These are phyloP conservation scores for Diplodia corticola DNA, from an alignment of 2,329 filamentous ascomycete species.

Conservation along the genomic window DNA sequence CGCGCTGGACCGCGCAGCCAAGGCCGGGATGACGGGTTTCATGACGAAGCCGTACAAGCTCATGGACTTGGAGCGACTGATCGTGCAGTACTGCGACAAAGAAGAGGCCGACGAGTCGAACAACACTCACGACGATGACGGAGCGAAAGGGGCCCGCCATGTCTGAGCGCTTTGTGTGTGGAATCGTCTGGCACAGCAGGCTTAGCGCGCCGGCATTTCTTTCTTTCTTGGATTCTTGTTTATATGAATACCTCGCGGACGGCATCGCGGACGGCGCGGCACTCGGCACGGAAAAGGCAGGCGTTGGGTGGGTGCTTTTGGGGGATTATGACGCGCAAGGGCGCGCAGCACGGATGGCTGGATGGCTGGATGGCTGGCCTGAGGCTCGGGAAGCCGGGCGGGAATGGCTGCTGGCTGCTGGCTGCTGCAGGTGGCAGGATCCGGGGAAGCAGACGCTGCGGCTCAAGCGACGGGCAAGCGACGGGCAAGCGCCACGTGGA, in stretches of 20 bases:
- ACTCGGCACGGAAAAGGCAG: conserved; percentile 12
- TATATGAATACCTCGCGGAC: conserved; percentile 1
- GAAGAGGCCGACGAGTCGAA: conserved; percentile 11
- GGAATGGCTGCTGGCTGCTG: conserved; percentile 1
- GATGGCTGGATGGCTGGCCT: conserved; percentile 6
- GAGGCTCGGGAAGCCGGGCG: conserved; percentile 1
- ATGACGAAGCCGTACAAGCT: conserved; percentile 69
- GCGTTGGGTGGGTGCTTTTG: background rate
- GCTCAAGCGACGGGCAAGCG: conserved; percentile 10
- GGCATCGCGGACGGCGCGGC: conserved; percentile 16
- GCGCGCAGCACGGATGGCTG: background rate
- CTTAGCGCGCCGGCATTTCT: background rate
- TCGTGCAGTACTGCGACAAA: conserved; percentile 49
- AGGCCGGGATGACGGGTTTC: conserved; percentile 67
- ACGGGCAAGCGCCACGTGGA: background rate
- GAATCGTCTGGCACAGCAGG: conserved; percentile 6
- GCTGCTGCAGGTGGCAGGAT: too few relatives aligned
- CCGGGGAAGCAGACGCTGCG: conserved; percentile 6
- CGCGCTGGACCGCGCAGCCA: conserved; percentile 60
- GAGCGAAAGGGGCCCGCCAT: background rate
- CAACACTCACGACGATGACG: background rate
- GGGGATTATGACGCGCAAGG: background rate
- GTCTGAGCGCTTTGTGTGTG: background rate
- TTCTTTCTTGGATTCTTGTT: conserved; percentile 6
- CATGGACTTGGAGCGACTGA: conserved; percentile 61